Evolutionary conservation across 345 rosid species (phyloP).

Genomic region (Draba incana): DNA sequence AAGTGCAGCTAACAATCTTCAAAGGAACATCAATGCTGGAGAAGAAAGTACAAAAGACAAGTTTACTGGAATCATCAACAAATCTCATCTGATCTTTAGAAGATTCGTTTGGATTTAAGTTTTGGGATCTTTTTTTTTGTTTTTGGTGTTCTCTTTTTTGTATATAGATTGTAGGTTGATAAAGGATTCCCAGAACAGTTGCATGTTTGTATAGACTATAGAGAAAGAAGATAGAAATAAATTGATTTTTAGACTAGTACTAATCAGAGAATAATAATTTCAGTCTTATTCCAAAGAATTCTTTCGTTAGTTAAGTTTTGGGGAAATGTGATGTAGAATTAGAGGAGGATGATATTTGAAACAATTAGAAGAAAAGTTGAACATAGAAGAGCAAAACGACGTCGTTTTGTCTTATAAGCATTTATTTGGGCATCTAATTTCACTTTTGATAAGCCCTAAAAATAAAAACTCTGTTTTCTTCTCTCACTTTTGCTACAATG

Average conservation of each 20-base stretch:
- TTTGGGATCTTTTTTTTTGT: constrained; percentile 33
- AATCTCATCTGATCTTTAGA: constrained; percentile 15
- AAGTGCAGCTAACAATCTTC: constrained; percentile 77
- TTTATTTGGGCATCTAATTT: background rate
- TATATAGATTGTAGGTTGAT: constrained; percentile 37
- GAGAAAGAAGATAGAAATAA: constrained; percentile 1
- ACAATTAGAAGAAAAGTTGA: no score
- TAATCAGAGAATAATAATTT: background rate
- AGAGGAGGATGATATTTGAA: no score
- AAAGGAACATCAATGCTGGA: constrained; percentile 88
- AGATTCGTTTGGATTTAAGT: constrained; percentile 30
- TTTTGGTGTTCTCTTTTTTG: constrained; percentile 2
- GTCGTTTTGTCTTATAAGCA: background rate
- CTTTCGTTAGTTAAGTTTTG: background rate
- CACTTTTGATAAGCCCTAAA: constrained; percentile 10
- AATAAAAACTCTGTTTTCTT: background rate
- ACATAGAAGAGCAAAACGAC: constrained; percentile 14
- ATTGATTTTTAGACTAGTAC: background rate
- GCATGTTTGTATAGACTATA: constrained; percentile 37
- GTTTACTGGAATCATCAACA: constrained; percentile 39
- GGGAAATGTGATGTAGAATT: constrained; percentile 1
- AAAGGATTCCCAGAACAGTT: constrained; percentile 28
- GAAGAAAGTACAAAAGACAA: constrained; percentile 57
- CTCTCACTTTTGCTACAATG: constrained; percentile 43
- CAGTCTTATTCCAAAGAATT: background rate